Base-by-base conservation (phyloP, 2,329 filamentous ascomycete genomes). In the Exophiala xenobiotica region DNA sequence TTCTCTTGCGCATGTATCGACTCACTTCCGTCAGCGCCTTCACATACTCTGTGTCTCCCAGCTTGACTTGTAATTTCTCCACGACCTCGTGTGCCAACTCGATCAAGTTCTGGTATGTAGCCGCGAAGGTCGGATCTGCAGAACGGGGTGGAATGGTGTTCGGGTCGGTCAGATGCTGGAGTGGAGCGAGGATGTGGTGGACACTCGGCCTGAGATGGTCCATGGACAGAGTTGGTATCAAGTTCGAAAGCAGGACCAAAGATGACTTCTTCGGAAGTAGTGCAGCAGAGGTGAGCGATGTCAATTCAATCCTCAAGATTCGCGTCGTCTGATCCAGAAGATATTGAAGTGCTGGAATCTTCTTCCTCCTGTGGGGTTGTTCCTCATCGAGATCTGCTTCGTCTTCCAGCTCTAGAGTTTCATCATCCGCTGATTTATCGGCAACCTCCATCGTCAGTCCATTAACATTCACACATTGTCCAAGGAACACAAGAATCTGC, bases 121-220 rank as follows among this genome's bases (percentile, higher is more conserved):
- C 75, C 59, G 80, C 82, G 74, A 91, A 92, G 0, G 73, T 67
- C 50, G 85, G 81, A 62, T 92, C 87, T 4, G 80, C 80, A 19
- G 86, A 87, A 58, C 83, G 84, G 12, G 60, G 57, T 2, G 49
- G 22, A 18, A 51, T 45, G 4, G 53, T 51, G 38, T 50, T 55
- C 1, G 86, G 78, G 66, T 96, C 90, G 0, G 90, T 95, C 29
- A 99, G 75, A 65, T 93, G 88, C 65, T 92, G 85, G 4, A 97
- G 78, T 0, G 86, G 85, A 4, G 82, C 74, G 1, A 89, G 75
- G 38, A 88, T 75, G 20, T 76, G 75, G 58, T 83, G 80, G 14
- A 95, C 75, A 1, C 83, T 86, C 0, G 82, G 78, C 7, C 18
- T 16, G 6, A 92, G 75, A 2, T 81, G 74, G 2, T 78, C 71